Evolutionary conservation across 2,329 filamentous ascomycete genomes (phyloP), one percentile per base, ranked within the genome.

Genomic region (Colletotrichum agaves): DNA sequence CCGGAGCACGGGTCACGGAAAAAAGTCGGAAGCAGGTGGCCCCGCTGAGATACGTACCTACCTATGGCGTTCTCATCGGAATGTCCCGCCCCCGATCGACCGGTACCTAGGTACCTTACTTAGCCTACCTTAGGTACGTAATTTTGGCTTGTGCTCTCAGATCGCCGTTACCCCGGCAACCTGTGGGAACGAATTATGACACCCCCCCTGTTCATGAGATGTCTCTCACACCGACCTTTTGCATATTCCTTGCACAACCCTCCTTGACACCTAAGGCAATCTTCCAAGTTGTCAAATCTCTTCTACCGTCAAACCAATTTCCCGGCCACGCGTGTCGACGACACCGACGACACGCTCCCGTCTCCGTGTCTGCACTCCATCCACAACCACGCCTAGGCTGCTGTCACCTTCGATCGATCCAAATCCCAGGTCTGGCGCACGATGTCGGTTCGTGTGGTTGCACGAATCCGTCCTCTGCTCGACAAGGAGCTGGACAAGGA

Each of bases 401-500:
- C 41, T 17, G 49, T 53, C 33, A 39, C n/a, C 39, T 49, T 39
- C 37, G 10, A 39, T 47, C 39, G 53, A 43, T 27, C 64, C 60
- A 49, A 49, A 61, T 56, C 33, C 23, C 41, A n/a, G 21, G 23
- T 52, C 47, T 47, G 55, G 55, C 69, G 63, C 65, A 73, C 67
- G 71, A 88, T 89, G 88, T 86, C 85, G 69, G 93, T 98, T 72
- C 87, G 93, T 76, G 94, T 98, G 67, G 93, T 98, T 71, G 94
- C 95, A 67, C 89, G 96, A 72, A 92, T 99, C 74, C 91, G 95
- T 73, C 95, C 95, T 59, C 87, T 98, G 70, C 88, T 98, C 70
- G 91, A 93, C 73, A 90, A 91, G 71, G 96, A 98, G 83, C 84
- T 91, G 66, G 92, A 96, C 76, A 91, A 91, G 79, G 95, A 98